Conservation (phyloP, 306 rosid genomes). For the Cajanus cajan region DNA sequence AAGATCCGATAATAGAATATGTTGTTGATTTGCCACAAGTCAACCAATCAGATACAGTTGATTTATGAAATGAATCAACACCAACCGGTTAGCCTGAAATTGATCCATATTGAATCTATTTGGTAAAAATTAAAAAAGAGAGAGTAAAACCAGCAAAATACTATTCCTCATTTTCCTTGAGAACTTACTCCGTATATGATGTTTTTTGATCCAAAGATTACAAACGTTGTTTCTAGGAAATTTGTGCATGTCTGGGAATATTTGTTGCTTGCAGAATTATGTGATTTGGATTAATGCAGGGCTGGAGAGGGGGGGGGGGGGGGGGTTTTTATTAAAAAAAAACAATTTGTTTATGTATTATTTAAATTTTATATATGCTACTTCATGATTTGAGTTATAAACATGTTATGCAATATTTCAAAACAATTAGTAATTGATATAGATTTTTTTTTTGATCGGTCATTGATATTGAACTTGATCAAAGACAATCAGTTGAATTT, state of each 20-base stretch:
- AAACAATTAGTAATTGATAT: not conserved
- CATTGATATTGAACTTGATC: not conserved
- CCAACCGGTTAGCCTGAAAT: not conserved
- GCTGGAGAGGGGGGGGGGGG: too few species aligned
- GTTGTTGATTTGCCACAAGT: not conserved
- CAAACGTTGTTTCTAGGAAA: not conserved
- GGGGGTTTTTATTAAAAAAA: too few species aligned
- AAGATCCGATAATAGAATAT: too few species aligned
- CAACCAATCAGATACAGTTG: not conserved
- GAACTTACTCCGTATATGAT: not conserved
- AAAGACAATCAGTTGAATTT: not conserved
- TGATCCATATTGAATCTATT: not conserved
- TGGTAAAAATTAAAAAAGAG: not conserved
- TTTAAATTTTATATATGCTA: too few species aligned
- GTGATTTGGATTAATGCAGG: not conserved
- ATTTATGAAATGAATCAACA: not conserved
- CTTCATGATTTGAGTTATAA: too few species aligned
- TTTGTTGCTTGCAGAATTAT: not conserved
- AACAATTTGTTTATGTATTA: not conserved
- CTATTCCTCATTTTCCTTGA: not conserved
- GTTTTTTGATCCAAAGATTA: not conserved
- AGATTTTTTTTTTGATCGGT: too few species aligned
- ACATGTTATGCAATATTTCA: too few species aligned
- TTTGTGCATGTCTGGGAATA: too few species aligned
- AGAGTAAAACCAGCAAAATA: not conserved